A percentile compares a stretch with the other conserved stretches of the same genome.
These are phyloP conservation scores for Fusarium guadeloupense DNA, from an alignment of 2,329 filamentous ascomycete genomes.

Conservation along the genomic window DNA sequence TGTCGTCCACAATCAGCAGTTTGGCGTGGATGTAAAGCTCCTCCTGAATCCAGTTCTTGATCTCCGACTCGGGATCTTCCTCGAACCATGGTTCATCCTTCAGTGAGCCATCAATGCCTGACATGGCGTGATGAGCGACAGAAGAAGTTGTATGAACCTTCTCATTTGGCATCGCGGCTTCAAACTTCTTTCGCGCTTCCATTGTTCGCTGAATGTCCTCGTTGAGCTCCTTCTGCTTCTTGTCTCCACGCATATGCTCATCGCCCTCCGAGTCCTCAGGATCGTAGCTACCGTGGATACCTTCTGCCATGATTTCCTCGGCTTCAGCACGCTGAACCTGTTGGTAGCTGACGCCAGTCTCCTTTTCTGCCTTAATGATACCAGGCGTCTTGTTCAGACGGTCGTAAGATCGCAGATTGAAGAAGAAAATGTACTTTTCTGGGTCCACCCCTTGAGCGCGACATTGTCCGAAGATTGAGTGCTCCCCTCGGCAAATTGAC, in stretches of 20 bases:
- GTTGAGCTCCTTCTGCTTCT: conserved; percentile 50
- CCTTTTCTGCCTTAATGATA: conserved; percentile 78
- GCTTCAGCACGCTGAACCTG: conserved; percentile 89
- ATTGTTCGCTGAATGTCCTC: conserved; percentile 50
- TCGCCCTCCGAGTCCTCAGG: conserved; percentile 56
- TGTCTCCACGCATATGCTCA: conserved; percentile 57
- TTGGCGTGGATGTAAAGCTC: conserved; percentile 97
- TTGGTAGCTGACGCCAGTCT: conserved; percentile 84
- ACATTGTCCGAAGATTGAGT: conserved; percentile 89
- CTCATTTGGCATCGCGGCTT: conserved; percentile 55
- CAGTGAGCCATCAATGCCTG: conserved; percentile 61
- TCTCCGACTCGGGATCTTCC: conserved; percentile 74
- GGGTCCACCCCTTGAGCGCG: conserved; percentile 78
- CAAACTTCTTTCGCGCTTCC: conserved; percentile 63
- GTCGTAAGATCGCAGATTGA: conserved; percentile 93
- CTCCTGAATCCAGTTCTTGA: conserved; percentile 91
- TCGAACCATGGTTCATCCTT: conserved; percentile 81
- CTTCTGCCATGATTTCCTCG: conserved; percentile 83
- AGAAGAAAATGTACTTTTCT: conserved; percentile 84
- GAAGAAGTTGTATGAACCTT: conserved; percentile 51
- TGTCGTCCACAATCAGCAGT: conserved; percentile 88
- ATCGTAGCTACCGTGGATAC: conserved; percentile 69
- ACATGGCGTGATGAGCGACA: conserved; percentile 85
- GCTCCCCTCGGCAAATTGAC: conserved; percentile 88
- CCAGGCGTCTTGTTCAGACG: conserved; percentile 84